phyloP scores from a whole-genome alignment of 2,329 filamentous ascomycete species.

The Pseudogymnoascus sp. region DNA sequence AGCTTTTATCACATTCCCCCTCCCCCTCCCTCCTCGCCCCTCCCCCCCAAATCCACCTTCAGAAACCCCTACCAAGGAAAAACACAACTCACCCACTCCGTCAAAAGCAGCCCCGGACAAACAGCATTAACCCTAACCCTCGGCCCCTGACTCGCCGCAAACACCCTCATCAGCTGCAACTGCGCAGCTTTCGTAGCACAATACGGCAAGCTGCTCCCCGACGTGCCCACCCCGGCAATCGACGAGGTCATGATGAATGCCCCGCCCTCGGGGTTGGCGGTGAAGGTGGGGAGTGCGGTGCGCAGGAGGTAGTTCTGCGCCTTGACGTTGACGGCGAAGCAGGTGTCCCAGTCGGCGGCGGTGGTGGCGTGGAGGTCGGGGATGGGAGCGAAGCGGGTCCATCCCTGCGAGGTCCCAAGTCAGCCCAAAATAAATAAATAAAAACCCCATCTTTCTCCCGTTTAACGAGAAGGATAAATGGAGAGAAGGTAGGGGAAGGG shows the following conservation, averaged over 20 bases:
- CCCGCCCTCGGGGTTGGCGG: constrained; percentile 53
- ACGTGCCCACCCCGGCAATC: constrained; percentile 39
- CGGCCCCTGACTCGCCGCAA: constrained; percentile 52
- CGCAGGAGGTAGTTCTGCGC: constrained; percentile 45
- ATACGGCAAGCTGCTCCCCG: constrained; percentile 17
- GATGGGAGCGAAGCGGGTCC: constrained; percentile 24
- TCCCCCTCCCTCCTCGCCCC: not conserved
- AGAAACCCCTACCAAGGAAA: no score
- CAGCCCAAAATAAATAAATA: not conserved
- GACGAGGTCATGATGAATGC: constrained; percentile 55
- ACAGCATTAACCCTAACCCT: constrained; percentile 59
- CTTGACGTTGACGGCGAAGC: constrained; percentile 56
- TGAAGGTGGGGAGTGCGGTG: constrained; percentile 49
- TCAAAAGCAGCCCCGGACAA: constrained; percentile 54
- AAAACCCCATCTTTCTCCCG: no score
- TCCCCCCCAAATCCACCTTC: no score
- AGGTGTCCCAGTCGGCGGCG: constrained; percentile 27
- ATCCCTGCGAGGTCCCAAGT: constrained; percentile 17
- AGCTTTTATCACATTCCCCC: not conserved
- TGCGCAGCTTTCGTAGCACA: constrained; percentile 38
- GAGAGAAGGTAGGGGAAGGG: no score
- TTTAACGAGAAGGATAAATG: no score
- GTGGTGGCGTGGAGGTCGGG: constrained; percentile 19
- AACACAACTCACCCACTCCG: constrained; percentile 46
- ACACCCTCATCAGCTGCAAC: constrained; percentile 56